Evolutionary conservation across 2,329 filamentous ascomycete genomes (phyloP).

Genomic region (Colletotrichum godetiae): DNA sequence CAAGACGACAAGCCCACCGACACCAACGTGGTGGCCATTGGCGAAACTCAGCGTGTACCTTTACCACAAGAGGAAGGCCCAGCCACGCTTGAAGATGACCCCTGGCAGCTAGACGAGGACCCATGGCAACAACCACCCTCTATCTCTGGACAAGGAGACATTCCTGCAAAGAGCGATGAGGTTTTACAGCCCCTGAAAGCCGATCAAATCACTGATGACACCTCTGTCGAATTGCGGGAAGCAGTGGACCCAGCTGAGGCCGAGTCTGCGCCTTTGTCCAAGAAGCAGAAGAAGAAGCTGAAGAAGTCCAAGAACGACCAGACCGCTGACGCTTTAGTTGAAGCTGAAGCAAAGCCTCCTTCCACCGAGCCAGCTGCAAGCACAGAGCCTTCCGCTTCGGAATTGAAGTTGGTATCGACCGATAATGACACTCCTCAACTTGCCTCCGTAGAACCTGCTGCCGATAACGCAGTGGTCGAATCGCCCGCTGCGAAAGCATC

Average conservation of each 20-base stretch:
- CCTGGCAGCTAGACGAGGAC: background rate
- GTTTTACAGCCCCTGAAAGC: background rate
- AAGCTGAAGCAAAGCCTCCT: slow-evolving; percentile 8
- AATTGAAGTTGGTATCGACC: background rate
- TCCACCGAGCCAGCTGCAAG: background rate
- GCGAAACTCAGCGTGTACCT: background rate
- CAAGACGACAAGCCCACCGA: background rate
- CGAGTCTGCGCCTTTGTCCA: slow-evolving; percentile 23
- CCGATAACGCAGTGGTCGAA: background rate
- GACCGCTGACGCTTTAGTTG: slow-evolving; percentile 18
- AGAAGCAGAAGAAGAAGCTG: slow-evolving; percentile 40
- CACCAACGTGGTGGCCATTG: background rate
- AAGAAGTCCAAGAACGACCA: slow-evolving; percentile 35
- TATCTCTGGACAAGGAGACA: background rate
- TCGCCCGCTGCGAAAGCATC: background rate
- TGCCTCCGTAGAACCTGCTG: background rate
- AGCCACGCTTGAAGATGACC: background rate
- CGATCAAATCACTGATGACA: background rate
- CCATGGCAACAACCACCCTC: background rate
- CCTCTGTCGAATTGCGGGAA: background rate
- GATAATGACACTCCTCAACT: background rate
- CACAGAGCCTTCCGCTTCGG: background rate
- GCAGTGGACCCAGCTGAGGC: background rate
- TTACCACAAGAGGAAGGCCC: background rate
- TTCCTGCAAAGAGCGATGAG: background rate